Conservation (phyloP, 2,329 filamentous ascomycete species). For the Cladosporium velox region DNA sequence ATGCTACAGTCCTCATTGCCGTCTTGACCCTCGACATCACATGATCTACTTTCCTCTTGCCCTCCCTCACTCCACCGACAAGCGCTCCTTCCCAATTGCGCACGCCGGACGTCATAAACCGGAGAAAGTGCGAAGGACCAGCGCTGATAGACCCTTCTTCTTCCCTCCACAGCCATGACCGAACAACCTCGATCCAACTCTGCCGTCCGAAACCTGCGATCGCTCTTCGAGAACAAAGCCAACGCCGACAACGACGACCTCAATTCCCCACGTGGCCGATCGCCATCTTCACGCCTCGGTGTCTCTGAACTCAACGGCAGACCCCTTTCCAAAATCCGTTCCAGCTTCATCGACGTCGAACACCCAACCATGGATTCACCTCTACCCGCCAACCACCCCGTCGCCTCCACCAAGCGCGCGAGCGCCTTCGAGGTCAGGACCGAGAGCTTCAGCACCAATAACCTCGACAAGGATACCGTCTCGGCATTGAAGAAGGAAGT, state of each 20-base stretch:
- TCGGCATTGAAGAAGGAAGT: constrained; percentile 45
- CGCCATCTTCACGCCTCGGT: constrained; percentile 31
- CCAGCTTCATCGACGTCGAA: constrained; percentile 42
- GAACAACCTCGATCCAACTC: constrained; percentile 35
- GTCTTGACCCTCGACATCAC: neutral
- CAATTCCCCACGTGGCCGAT: constrained; percentile 48
- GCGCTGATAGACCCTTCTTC: constrained; percentile 14
- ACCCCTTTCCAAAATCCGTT: constrained; percentile 48
- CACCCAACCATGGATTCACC: constrained; percentile 12
- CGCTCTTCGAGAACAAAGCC: constrained; percentile 51
- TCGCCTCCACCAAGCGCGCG: constrained; percentile 16
- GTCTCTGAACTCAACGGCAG: constrained; percentile 30
- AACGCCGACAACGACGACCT: constrained; percentile 5
- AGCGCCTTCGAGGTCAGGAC: constrained; percentile 18
- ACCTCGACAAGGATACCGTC: constrained; percentile 37
- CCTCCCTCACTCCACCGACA: neutral
- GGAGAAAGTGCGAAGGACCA: constrained; percentile 15
- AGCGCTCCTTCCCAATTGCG: neutral
- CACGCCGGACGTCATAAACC: constrained; percentile 11
- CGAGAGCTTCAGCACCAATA: constrained; percentile 47
- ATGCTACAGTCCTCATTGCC: neutral
- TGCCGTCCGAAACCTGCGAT: constrained; percentile 51
- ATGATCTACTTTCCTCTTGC: neutral
- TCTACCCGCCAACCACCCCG: constrained; percentile 10
- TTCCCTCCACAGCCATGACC: constrained; percentile 47